A percentile compares a stretch with the other conserved stretches of the same genome.
These are phyloP conservation scores for Ananas comosus DNA, from an alignment of 176 grass and related monocot species.

Conservation along the genomic window DNA sequence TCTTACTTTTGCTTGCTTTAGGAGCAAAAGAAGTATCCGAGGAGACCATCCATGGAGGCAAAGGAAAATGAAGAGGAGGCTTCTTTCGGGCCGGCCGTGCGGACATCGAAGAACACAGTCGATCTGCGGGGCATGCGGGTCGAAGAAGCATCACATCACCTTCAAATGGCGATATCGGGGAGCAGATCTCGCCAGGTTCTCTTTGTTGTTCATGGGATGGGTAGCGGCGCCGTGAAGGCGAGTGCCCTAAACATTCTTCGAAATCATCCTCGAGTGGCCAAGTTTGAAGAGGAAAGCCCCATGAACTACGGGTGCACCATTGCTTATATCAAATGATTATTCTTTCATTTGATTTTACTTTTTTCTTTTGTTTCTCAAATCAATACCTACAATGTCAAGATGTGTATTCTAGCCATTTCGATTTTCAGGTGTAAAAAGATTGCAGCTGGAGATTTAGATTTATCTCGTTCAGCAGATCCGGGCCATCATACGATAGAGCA, in stretches of 20 bases:
- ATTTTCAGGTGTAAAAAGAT: too few relatives aligned
- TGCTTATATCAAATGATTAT: constrained; percentile 49
- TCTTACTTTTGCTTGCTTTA: background rate
- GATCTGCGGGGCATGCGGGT: constrained; percentile 49
- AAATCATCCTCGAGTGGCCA: constrained; percentile 55
- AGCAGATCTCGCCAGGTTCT: constrained; percentile 40
- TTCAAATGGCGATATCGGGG: constrained; percentile 41
- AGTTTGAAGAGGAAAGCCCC: constrained; percentile 54
- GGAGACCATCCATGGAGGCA: constrained; percentile 6
- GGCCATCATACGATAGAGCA: too few relatives aligned
- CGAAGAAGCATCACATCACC: constrained; percentile 36
- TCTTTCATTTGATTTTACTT: background rate
- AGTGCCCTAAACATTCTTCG: constrained; percentile 28
- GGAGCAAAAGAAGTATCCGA: constrained; percentile 11
- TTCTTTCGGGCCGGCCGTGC: constrained; percentile 45
- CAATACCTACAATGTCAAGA: too few relatives aligned
- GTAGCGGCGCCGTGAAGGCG: constrained; percentile 51
- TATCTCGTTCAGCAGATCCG: too few relatives aligned
- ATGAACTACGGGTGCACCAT: constrained; percentile 64
- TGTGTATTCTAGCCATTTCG: too few relatives aligned
- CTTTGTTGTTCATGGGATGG: constrained; percentile 54
- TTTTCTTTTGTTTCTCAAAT: too few relatives aligned
- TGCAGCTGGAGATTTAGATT: too few relatives aligned
- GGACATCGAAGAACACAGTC: constrained; percentile 61
- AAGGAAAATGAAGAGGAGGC: background rate